Base-by-base conservation (phyloP, 768 basidiomycete species). In the Floccularia luteovirens region DNA sequence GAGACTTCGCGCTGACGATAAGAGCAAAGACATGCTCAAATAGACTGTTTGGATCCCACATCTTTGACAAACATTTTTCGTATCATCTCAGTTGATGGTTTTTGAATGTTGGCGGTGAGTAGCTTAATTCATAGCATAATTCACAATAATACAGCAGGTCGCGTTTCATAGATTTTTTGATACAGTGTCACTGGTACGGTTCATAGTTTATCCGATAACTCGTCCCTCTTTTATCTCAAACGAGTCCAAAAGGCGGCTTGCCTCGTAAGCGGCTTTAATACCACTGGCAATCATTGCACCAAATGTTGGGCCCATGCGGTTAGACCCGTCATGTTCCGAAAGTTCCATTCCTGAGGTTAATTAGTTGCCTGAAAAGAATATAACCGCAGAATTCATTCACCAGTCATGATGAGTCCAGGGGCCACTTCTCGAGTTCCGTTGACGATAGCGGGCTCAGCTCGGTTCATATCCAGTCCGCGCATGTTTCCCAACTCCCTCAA, bases 281-380 rank as follows among this genome's bases (percentile, higher is more conserved):
- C 85, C 84, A 54, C 79, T 82, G 5, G 67, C 79, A 61, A 86
- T 79, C 83, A 88, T 88, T 0, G 79, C 82, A 17, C 82, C 85
- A 47, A 87, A 88, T 2, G 84, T 85, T 4, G 83, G 83, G 4
- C 77, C 77, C 79, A 83, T 82, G 20, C 85, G 70, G 64, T 84
- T 82, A 19, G 75, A 75, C 11, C 85, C 85, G 55, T 87, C 84
- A 53, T 86, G 80, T 57, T 87, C 84, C 5, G 80, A 80, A 37
- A 90, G 66, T 59, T 90, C 85, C 85, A 87, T 90, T 12, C 85
- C 84, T 79, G 42, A 32, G 25, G 36, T 39, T n/a, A 48, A 23
- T 44, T 17, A 38, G 21, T 25, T 36, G 36, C 47, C 4, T 48
- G 24, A 36, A 38, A 11, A 19, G 14, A 22, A 17, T 25, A 23